Conservation (phyloP, 805 yeast species). For the Saccharomycopsis capsularis region DNA sequence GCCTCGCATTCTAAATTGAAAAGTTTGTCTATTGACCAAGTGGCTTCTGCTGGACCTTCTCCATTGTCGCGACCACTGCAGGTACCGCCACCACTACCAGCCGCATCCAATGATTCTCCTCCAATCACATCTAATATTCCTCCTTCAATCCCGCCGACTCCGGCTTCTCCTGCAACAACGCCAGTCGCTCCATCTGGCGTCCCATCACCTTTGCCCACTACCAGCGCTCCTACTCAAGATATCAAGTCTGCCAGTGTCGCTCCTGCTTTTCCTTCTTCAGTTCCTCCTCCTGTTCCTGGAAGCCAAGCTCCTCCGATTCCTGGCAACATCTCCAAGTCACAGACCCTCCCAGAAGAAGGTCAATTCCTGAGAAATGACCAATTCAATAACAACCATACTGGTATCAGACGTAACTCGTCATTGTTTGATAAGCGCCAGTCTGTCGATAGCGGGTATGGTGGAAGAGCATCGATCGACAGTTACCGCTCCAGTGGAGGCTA, state of each 20-base stretch:
- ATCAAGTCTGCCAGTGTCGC: slow-evolving; percentile 19
- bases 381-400: not conserved
- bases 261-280: slow-evolving; percentile 19
- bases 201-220: slow-evolving; percentile 23
- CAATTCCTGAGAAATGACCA: not conserved
- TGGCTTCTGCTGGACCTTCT: not conserved
- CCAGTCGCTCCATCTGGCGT: slow-evolving; percentile 18
- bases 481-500: slow-evolving; percentile 17
- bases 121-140: slow-evolving; percentile 6
- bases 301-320: slow-evolving; percentile 22
- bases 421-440: slow-evolving; percentile 5
- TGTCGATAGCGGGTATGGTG: slow-evolving; percentile 1
- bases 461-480: slow-evolving; percentile 5
- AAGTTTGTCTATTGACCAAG: not conserved
- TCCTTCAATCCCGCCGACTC: slow-evolving; percentile 1
- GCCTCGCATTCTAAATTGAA: not conserved
- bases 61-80: not conserved
- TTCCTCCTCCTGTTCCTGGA: slow-evolving; percentile 23
- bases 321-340: not conserved
- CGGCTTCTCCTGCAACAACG: slow-evolving; percentile 1
- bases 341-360: not conserved
- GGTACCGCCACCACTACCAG: not conserved
- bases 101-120: not conserved
- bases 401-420: too few relatives aligned
- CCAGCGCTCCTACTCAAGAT: slow-evolving; percentile 6